A percentile compares a stretch with the other conserved stretches of the same genome.
Evolutionary conservation across 768 basidiomycete species (phyloP).

Genomic region (Nidularia sp.): DNA sequence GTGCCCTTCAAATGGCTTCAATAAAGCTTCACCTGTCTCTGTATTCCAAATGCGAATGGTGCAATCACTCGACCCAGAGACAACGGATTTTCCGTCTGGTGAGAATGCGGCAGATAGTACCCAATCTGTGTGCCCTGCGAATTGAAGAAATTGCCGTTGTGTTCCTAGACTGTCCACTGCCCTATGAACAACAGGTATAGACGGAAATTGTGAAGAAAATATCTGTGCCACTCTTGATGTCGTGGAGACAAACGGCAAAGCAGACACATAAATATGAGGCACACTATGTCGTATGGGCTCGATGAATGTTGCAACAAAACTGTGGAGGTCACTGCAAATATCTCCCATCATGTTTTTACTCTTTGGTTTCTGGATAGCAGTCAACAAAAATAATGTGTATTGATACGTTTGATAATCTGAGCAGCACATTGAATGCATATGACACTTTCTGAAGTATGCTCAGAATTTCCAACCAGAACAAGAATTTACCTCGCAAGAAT

Average conservation of each 20-base stretch:
- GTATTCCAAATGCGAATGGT: no score
- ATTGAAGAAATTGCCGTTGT: no score
- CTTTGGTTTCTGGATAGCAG: constrained; percentile 7
- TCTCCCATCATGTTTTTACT: not conserved
- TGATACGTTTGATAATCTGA: not conserved
- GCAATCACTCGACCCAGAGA: no score
- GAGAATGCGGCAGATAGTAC: no score
- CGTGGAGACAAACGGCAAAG: constrained; percentile 10
- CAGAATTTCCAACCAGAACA: constrained; percentile 13
- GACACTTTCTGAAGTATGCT: constrained; percentile 4
- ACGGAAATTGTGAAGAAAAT: no score
- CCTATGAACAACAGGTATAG: no score
- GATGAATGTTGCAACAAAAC: constrained; percentile 7
- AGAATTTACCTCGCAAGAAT: constrained; percentile 4
- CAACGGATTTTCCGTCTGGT: no score
- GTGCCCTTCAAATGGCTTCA: no score
- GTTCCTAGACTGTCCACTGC: no score
- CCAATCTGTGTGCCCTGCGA: no score
- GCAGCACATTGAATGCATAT: not conserved
- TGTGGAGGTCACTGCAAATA: not conserved
- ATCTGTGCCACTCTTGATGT: no score
- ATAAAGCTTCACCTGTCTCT: no score
- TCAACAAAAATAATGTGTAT: not conserved
- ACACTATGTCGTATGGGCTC: constrained; percentile 9
- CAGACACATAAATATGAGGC: constrained; percentile 20